A percentile compares a stretch with the other conserved stretches of the same genome.
These are phyloP conservation scores for Luzula sylvatica DNA, from an alignment of 176 grass and related monocot genomes.

Conservation along the genomic window DNA sequence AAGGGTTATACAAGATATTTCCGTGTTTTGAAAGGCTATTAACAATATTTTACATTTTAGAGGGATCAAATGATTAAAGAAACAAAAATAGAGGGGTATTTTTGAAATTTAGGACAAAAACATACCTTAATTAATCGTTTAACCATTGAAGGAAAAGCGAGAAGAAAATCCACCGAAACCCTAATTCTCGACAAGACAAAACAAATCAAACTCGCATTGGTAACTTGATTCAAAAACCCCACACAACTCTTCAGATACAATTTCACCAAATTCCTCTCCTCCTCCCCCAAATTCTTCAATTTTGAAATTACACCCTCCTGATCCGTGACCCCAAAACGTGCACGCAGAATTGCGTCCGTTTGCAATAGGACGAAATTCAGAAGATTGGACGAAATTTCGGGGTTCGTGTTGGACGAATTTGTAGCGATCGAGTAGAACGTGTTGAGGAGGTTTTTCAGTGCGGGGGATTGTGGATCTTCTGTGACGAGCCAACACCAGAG, in stretches of 20 bases:
- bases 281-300: conserved; percentile 41
- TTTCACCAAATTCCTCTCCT: conserved; percentile 55
- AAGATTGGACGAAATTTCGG: conserved; percentile 53
- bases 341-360: conserved; percentile 44
- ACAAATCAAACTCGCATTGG: conserved; percentile 45
- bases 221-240: conserved; percentile 68
- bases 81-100: too few relatives aligned
- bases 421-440: conserved; percentile 34
- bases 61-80: too few relatives aligned
- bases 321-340: conserved; percentile 54
- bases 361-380: conserved; percentile 61
- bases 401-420: conserved; percentile 38
- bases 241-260: conserved; percentile 63
- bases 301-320: conserved; percentile 38
- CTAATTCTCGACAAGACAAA: conserved; percentile 34
- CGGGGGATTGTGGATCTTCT: conserved; percentile 52
- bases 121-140: conserved; percentile 83
- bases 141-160: conserved; percentile 41
- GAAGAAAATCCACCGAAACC: conserved; percentile 36
- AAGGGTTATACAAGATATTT: too few relatives aligned
- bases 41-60: too few relatives aligned
- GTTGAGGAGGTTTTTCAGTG: conserved; percentile 53
- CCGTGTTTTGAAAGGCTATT: too few relatives aligned
- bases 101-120: too few relatives aligned
- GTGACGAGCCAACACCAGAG: conserved; percentile 82